Conservation (phyloP, 225 moss, liverwort and hornwort species). For the Anthoceros angustus region DNA sequence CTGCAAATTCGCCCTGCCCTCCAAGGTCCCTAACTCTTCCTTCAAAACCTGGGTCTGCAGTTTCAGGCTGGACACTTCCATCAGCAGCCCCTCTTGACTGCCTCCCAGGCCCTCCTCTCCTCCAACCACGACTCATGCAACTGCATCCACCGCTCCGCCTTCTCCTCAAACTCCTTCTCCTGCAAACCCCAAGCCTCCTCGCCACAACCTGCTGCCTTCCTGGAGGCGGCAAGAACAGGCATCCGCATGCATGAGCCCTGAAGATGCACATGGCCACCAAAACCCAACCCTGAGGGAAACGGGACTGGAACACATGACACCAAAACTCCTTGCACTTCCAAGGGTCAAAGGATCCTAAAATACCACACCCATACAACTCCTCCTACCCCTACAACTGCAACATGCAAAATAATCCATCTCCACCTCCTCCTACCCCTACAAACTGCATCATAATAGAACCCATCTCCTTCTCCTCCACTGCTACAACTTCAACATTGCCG, state of each 20-base stretch:
- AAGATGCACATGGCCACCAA: too few relatives aligned
- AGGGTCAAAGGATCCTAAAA: too few relatives aligned
- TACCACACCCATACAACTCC: too few relatives aligned
- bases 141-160: not conserved
- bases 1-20: not conserved
- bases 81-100: not conserved
- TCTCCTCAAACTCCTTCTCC: not conserved
- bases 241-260: not conserved
- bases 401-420: too few relatives aligned
- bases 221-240: not conserved
- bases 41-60: not conserved
- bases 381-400: too few relatives aligned
- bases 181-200: not conserved
- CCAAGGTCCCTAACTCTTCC: not conserved
- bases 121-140: not conserved
- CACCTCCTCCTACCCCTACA: too few relatives aligned
- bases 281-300: too few relatives aligned
- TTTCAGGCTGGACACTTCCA: not conserved
- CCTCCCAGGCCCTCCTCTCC: not conserved
- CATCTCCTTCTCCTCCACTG: too few relatives aligned
- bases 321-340: too few relatives aligned
- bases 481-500: too few relatives aligned
- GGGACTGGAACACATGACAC: too few relatives aligned
- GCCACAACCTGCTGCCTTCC: not conserved
- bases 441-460: too few relatives aligned